Base-by-base conservation (phyloP, 2,329 filamentous ascomycete genomes). In the Colletotrichum shisoi region DNA sequence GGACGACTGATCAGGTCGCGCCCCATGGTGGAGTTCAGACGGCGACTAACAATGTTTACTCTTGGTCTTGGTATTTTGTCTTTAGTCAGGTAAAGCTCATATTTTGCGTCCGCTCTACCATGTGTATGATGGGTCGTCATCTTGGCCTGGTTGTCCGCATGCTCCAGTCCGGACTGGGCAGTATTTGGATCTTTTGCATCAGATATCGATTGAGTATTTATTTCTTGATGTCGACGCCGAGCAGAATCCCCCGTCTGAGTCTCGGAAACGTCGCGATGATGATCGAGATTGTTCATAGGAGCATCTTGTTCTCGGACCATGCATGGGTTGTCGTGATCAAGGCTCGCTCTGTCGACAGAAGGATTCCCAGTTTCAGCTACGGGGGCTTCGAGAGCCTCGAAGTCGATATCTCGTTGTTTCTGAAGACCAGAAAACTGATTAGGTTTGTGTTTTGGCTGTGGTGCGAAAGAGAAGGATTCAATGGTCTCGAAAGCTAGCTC, bases 351-450 rank as follows among this genome's bases (percentile, higher is more conserved):
- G 51, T 39, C 31, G 9, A 21, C n/a, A 2, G 21, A 6, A 39
- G 12, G 31, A 19, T 13, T 24, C 31, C n/a, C 13, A 34, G 15
- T 15, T 8, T 21, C 15, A 17, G 3, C 8, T n/a, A 24, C 15
- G 12, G 27, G 42, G 15, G 12, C 13, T 11, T 37, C 21, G 12
- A 31, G 12, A n/a, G 24, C 54, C 8, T 53, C 27, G 40, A 51
- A 49, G 5, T 56, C 44, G 13, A 69, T 48, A 3, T 39, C 46
- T 1, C n/a, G 56, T 9, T 46, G 45, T 31, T 45, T 11, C 17
- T 58, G 60, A 9, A 39, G 39, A 3, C 68, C 68, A 37, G 57
- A 63, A n/a, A 68, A 69, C 9, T 69, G 68, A 15, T 62, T 44
- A 9, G 49, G 56, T 19, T 37, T 49, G 34, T 48, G 57, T 5